phyloP scores from a whole-genome alignment of 2,329 filamentous ascomycete species.

The Penicillium crustosum region DNA sequence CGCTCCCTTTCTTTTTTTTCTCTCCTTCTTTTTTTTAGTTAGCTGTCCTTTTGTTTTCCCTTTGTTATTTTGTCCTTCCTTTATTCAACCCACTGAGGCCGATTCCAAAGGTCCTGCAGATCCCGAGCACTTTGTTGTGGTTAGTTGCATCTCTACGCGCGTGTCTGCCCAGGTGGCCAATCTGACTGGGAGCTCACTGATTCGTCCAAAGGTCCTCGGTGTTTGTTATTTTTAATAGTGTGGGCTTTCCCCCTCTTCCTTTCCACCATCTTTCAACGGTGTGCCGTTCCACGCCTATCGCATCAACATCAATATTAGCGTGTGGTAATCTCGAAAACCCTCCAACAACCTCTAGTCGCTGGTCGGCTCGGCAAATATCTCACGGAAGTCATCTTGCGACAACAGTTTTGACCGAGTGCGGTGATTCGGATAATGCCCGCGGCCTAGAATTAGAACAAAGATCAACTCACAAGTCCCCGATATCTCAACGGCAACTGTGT shows the following conservation, averaged over 20 bases:
- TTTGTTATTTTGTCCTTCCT: constrained; percentile 11
- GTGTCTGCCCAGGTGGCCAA: constrained; percentile 13
- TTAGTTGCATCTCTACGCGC: constrained; percentile 16
- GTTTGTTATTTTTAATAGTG: constrained; percentile 17
- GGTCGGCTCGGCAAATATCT: constrained; percentile 29
- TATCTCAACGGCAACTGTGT: constrained; percentile 25
- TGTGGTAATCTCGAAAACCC: constrained; percentile 12
- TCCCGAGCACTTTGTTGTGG: constrained; percentile 17
- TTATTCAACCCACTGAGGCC: constrained; percentile 4
- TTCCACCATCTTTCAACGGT: constrained; percentile 15
- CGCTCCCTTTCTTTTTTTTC: constrained; percentile 18
- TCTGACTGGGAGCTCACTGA: constrained; percentile 15
- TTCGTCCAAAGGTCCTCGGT: constrained; percentile 16
- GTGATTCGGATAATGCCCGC: constrained; percentile 33
- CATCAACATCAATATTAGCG: constrained; percentile 10
- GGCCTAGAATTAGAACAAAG: constrained; percentile 21
- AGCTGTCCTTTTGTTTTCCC: constrained; percentile 8
- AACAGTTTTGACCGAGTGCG: constrained; percentile 11
- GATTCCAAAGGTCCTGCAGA: constrained; percentile 6
- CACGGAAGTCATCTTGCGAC: constrained; percentile 7
- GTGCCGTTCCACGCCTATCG: constrained; percentile 10
- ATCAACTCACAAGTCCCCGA: constrained; percentile 27
- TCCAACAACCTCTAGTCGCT: constrained; percentile 28
- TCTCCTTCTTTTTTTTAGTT: constrained; percentile 7
- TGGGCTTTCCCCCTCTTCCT: constrained; percentile 11